Evolutionary conservation across 441 rosid species (phyloP).

Genomic region (Arabidopsis hybrid): DNA sequence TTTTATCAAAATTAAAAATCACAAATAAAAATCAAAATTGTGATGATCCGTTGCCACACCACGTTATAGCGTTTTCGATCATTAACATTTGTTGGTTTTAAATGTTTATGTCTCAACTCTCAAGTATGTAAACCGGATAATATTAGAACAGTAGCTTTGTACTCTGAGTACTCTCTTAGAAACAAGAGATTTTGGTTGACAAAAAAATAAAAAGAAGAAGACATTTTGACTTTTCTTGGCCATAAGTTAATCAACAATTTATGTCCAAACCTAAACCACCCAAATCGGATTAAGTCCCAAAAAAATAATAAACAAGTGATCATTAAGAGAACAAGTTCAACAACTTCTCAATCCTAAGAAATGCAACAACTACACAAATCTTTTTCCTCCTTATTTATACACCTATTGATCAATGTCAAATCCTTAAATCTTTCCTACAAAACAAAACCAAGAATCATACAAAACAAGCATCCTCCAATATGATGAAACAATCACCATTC

Average conservation of each 20-base stretch:
- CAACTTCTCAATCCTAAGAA: constrained; percentile 45
- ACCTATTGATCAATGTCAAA: constrained; percentile 23
- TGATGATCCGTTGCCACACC: too few relatives aligned
- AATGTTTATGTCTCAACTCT: too few relatives aligned
- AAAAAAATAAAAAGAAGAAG: too few relatives aligned
- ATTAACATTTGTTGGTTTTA: too few relatives aligned
- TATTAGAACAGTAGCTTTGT: background rate
- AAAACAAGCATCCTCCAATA: constrained; percentile 40
- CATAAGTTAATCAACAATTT: constrained; percentile 9
- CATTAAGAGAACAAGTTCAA: constrained; percentile 23
- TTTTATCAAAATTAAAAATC: too few relatives aligned
- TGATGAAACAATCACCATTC: constrained; percentile 48
- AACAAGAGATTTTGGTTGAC: constrained; percentile 10
- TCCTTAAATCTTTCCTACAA: constrained; percentile 16
- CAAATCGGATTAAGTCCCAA: background rate
- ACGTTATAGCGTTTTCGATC: too few relatives aligned
- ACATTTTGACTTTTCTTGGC: background rate
- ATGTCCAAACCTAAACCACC: constrained; percentile 30
- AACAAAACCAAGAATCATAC: constrained; percentile 26
- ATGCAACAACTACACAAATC: constrained; percentile 49
- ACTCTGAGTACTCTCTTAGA: background rate
- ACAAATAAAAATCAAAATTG: too few relatives aligned
- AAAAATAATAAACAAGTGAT: background rate
- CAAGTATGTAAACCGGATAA: background rate
- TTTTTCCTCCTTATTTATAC: constrained; percentile 38